Conservation (phyloP, 2,329 filamentous ascomycete genomes). For the Microdochium trichocladiopsis region DNA sequence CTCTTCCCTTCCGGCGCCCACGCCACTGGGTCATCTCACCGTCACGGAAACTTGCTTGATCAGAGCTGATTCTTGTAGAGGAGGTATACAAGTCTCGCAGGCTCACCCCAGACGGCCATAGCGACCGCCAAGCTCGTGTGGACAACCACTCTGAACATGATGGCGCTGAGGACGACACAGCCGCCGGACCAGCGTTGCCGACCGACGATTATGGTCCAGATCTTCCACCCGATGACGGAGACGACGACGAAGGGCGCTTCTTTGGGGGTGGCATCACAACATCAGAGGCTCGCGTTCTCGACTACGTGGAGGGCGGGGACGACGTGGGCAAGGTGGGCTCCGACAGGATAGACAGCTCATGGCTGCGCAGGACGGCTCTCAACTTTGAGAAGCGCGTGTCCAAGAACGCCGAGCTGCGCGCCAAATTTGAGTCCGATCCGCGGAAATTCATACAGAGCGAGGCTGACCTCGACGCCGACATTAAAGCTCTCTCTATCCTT, state of each 20-base stretch:
- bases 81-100: slow-evolving; percentile 60
- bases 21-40: too few relatives aligned
- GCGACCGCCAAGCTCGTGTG: slow-evolving; percentile 37
- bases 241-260: slow-evolving; percentile 91
- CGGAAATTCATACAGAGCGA: slow-evolving; percentile 37
- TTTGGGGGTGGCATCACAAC: slow-evolving; percentile 86
- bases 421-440: slow-evolving; percentile 29
- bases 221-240: slow-evolving; percentile 26
- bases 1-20: slow-evolving; percentile 5
- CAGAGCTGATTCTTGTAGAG: slow-evolving; percentile 28
- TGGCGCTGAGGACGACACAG: slow-evolving; percentile 28
- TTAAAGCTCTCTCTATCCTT: slow-evolving; percentile 80
- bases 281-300: slow-evolving; percentile 74
- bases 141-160: slow-evolving; percentile 30
- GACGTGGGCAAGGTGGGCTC: slow-evolving; percentile 24
- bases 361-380: slow-evolving; percentile 75
- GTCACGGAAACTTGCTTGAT: too few relatives aligned
- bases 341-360: slow-evolving; percentile 76
- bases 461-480: slow-evolving; percentile 81
- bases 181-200: slow-evolving; percentile 41
- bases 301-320: slow-evolving; percentile 64
- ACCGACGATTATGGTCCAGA: slow-evolving; percentile 21
- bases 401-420: slow-evolving; percentile 83
- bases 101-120: slow-evolving; percentile 32
- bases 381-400: slow-evolving; percentile 87